Percentiles rank a stretch among this genome's conserved stretches.
Evolutionary conservation across 768 basidiomycete species (phyloP).

Genomic region (Boletus rubroflammeus): DNA sequence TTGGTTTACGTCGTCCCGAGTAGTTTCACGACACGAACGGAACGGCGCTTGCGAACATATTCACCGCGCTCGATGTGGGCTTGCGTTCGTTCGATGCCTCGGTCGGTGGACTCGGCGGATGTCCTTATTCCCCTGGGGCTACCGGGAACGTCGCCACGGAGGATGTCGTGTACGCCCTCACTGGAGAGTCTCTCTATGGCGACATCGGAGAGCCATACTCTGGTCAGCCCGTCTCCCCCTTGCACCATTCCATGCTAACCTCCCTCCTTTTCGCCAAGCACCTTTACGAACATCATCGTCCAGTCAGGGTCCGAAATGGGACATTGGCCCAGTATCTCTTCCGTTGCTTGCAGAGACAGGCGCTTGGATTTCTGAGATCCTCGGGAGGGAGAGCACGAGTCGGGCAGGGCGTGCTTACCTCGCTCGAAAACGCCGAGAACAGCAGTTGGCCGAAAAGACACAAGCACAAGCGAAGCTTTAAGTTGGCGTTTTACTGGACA

Average conservation of each 20-base stretch:
- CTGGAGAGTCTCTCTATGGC: slow-evolving; percentile 58
- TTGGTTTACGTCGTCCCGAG: neutral
- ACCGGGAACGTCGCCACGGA: slow-evolving; percentile 96
- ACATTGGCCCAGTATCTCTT: slow-evolving; percentile 49
- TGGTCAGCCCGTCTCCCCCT: slow-evolving; percentile 10
- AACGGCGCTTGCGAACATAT: slow-evolving; percentile 73
- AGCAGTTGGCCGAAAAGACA: slow-evolving; percentile 16
- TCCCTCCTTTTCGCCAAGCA: neutral
- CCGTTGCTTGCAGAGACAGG: slow-evolving; percentile 72
- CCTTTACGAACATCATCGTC: neutral
- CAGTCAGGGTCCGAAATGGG: slow-evolving; percentile 19
- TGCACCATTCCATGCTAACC: neutral
- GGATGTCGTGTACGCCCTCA: slow-evolving; percentile 80
- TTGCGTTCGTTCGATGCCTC: slow-evolving; percentile 80
- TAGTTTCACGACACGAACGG: slow-evolving; percentile 93
- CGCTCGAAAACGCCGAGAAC: slow-evolving; percentile 44
- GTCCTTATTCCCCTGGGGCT: slow-evolving; percentile 94
- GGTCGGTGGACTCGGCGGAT: slow-evolving; percentile 89
- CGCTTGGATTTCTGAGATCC: slow-evolving; percentile 71
- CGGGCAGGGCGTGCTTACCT: slow-evolving; percentile 71
- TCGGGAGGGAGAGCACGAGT: slow-evolving; percentile 69
- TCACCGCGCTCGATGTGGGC: slow-evolving; percentile 68
- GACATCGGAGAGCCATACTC: slow-evolving; percentile 33
- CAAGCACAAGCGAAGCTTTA: slow-evolving; percentile 6
- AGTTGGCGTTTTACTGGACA: neutral